Conservation (phyloP, 192 early-diverging fungal genomes). For the Linnemannia exigua region DNA sequence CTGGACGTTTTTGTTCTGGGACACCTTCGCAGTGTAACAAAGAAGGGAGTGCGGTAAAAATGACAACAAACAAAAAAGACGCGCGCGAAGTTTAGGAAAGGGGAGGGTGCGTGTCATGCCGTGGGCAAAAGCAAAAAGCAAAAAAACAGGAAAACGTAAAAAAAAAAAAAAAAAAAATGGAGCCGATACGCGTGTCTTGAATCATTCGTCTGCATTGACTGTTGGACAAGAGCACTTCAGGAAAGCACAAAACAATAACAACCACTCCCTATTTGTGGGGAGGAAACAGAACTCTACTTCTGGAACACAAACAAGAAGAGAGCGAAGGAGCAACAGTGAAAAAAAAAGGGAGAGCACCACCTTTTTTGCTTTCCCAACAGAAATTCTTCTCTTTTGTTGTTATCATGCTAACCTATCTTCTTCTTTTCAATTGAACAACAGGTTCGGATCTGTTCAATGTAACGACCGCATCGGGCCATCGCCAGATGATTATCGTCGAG, state of each 20-base stretch:
- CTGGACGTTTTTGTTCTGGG: too few species aligned
- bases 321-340: not conserved
- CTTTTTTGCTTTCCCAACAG: slow-evolving; percentile 5
- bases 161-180: not conserved
- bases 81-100: not conserved
- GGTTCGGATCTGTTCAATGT: slow-evolving; percentile 92
- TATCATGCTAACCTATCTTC: slow-evolving; percentile 1
- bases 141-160: not conserved
- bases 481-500: slow-evolving; percentile 94
- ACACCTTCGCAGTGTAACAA: not conserved
- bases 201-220: not conserved
- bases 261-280: not conserved
- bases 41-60: not conserved
- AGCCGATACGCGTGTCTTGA: not conserved
- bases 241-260: not conserved
- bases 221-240: not conserved
- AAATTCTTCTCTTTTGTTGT: not conserved
- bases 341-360: not conserved
- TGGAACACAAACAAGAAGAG: not conserved
- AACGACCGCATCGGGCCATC: slow-evolving; percentile 83
- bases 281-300: not conserved
- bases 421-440: slow-evolving; percentile 24
- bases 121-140: not conserved
- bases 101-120: not conserved
- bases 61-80: not conserved